Percentiles rank a stretch among this genome's conserved stretches.
Conservation (phyloP, 352 stramenopile genomes). For the Phytophthora colocasiae region DNA sequence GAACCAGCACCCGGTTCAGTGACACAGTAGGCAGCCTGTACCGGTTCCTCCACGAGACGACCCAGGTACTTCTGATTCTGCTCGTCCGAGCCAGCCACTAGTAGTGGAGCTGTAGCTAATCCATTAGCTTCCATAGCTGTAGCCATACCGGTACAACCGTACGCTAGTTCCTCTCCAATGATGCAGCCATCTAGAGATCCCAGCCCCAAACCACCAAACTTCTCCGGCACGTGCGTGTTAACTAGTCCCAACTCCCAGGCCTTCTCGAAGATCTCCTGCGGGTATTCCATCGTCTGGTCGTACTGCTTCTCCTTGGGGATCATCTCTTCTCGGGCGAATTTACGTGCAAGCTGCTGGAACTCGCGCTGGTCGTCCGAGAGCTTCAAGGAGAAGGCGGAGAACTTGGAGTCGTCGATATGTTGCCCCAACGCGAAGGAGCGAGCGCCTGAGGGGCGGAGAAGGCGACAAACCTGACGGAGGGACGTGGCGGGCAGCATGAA, state of each 20-base stretch:
- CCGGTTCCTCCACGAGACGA: constrained; percentile 78
- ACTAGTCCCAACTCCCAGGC: constrained; percentile 90
- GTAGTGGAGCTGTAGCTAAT: constrained; percentile 80
- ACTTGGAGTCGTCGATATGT: constrained; percentile 64
- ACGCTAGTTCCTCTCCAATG: constrained; percentile 91
- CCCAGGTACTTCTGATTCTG: constrained; percentile 91
- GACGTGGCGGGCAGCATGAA: constrained; percentile 26
- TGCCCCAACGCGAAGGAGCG: constrained; percentile 51
- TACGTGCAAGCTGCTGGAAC: constrained; percentile 86
- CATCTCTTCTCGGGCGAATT: constrained; percentile 92
- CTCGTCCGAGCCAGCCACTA: constrained; percentile 82
- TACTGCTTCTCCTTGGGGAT: constrained; percentile 87
- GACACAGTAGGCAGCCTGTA: constrained; percentile 91
- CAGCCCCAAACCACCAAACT: constrained; percentile 86
- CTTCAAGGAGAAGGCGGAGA: constrained; percentile 74
- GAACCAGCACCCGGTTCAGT: constrained; percentile 91
- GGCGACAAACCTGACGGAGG: constrained; percentile 12
- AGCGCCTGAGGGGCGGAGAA: constrained; percentile 22
- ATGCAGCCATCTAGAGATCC: constrained; percentile 84
- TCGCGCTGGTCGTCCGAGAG: constrained; percentile 89
- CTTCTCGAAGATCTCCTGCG: constrained; percentile 89
- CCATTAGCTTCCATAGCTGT: constrained; percentile 93
- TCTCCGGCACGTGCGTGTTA: constrained; percentile 89
- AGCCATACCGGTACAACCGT: constrained; percentile 91
- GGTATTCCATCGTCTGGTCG: constrained; percentile 88